phyloP scores from a whole-genome alignment of 441 rosid genomes.

The Bocquillonia castaneifolia region DNA sequence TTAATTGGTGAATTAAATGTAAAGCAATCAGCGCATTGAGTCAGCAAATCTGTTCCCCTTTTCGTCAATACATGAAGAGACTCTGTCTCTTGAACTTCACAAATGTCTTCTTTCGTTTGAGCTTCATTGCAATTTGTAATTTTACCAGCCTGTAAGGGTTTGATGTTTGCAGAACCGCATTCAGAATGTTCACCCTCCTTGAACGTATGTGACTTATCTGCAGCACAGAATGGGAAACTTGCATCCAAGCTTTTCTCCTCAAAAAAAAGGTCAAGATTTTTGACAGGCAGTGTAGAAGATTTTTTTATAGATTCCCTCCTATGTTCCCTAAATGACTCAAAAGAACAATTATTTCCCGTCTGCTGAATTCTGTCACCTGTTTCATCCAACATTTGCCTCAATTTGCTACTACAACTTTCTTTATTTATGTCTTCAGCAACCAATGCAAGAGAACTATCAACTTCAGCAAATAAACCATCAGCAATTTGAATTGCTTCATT shows the following conservation, averaged over 20 bases:
- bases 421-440: slow-evolving; percentile 29
- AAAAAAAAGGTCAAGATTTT: slow-evolving; percentile 67
- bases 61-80: slow-evolving; percentile 27
- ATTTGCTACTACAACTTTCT: slow-evolving; percentile 30
- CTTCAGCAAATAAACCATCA: slow-evolving; percentile 60
- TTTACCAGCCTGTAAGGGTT: slow-evolving; percentile 29
- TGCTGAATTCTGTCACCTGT: slow-evolving; percentile 37
- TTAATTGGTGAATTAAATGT: slow-evolving; percentile 31
- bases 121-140: slow-evolving; percentile 19
- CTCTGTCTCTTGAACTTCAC: slow-evolving; percentile 25
- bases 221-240: slow-evolving; percentile 22
- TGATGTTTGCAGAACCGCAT: slow-evolving; percentile 32
- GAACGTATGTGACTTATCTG: slow-evolving; percentile 22
- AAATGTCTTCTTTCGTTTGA: slow-evolving; percentile 32
- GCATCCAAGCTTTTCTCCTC: slow-evolving; percentile 53
- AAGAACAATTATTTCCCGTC: slow-evolving; percentile 33
- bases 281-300: slow-evolving; percentile 72
- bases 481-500: slow-evolving; percentile 90
- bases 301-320: slow-evolving; percentile 35
- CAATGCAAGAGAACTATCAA: slow-evolving; percentile 27
- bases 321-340: slow-evolving; percentile 36
- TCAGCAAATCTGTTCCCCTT: slow-evolving; percentile 28
- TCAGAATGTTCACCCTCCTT: slow-evolving; percentile 38
- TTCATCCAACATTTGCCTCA: slow-evolving; percentile 37
- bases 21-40: slow-evolving; percentile 30